Evolutionary conservation across 2,329 filamentous ascomycete species (phyloP).

Genomic region (Mariannaea sp.): DNA sequence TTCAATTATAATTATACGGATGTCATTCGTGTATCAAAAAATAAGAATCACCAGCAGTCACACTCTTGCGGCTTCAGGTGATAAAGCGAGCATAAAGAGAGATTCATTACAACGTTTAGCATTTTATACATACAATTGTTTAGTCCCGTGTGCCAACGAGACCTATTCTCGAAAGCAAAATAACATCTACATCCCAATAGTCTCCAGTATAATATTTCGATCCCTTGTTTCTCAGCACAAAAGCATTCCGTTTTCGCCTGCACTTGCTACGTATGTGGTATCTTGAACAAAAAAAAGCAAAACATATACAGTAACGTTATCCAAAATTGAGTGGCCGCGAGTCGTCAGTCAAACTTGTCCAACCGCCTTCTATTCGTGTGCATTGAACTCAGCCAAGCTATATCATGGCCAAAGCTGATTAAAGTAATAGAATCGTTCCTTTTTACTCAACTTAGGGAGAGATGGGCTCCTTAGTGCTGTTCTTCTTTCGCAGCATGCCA

Average conservation of each 20-base stretch:
- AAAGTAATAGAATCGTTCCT: slow-evolving; percentile 22
- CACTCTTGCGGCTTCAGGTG: too few species aligned
- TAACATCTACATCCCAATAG: background rate
- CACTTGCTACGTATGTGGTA: background rate
- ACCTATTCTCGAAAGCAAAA: slow-evolving; percentile 4
- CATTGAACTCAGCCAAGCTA: background rate
- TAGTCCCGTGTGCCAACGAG: slow-evolving; percentile 4
- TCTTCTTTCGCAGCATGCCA: slow-evolving; percentile 20
- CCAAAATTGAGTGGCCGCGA: background rate
- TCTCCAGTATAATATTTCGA: background rate
- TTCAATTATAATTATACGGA: too few species aligned
- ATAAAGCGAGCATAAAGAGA: too few species aligned
- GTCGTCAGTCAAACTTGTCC: background rate
- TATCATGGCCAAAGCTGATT: background rate
- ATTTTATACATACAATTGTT: background rate
- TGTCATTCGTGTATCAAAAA: too few species aligned
- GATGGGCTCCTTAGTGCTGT: slow-evolving; percentile 23
- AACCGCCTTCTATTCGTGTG: background rate
- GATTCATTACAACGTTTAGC: background rate
- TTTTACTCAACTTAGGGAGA: slow-evolving; percentile 36
- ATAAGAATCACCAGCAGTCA: too few species aligned
- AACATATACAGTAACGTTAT: background rate
- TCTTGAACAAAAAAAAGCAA: background rate
- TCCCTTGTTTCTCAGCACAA: background rate
- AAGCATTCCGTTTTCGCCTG: background rate